Conservation (phyloP, 495 filamentous ascomycete species). For the Podospora sp. region DNA sequence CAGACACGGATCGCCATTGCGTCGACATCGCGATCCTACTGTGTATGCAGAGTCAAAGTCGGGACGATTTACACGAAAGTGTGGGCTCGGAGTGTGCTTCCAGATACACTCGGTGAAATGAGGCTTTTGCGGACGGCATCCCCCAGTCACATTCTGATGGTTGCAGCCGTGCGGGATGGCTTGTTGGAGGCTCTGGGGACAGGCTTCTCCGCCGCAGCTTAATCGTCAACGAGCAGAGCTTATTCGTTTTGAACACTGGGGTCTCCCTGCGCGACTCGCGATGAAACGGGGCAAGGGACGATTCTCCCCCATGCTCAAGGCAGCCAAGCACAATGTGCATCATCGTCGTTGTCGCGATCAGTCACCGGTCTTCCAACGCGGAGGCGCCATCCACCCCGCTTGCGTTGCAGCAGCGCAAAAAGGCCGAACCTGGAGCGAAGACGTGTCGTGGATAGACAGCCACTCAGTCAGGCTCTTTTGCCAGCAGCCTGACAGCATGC, state of each 20-base stretch:
- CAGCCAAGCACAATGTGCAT: slow-evolving; percentile 3
- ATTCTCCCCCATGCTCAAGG: not conserved
- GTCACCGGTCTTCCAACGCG: not conserved
- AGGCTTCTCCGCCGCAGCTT: slow-evolving; percentile 3
- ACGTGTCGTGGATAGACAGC: not conserved
- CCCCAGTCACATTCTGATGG: not conserved
- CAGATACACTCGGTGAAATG: not conserved
- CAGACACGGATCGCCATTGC: slow-evolving; percentile 7
- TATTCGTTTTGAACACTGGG: not conserved
- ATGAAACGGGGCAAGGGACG: slow-evolving; percentile 13
- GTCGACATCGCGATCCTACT: slow-evolving; percentile 13
- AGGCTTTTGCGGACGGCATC: not conserved
- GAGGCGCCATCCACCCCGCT: not conserved
- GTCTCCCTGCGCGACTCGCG: slow-evolving; percentile 2
- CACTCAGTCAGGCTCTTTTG: not conserved
- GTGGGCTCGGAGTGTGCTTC: not conserved
- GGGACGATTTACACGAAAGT: too few species aligned
- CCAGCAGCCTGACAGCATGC: not conserved
- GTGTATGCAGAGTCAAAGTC: not conserved
- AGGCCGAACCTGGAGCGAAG: not conserved
- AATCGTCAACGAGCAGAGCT: slow-evolving; percentile 4
- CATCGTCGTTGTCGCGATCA: not conserved
- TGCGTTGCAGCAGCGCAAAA: not conserved
- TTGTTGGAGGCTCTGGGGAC: not conserved
- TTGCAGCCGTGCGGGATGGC: not conserved